Conservation (phyloP, 1,139 yeast genomes). For the Yamadazyma sp. region DNA sequence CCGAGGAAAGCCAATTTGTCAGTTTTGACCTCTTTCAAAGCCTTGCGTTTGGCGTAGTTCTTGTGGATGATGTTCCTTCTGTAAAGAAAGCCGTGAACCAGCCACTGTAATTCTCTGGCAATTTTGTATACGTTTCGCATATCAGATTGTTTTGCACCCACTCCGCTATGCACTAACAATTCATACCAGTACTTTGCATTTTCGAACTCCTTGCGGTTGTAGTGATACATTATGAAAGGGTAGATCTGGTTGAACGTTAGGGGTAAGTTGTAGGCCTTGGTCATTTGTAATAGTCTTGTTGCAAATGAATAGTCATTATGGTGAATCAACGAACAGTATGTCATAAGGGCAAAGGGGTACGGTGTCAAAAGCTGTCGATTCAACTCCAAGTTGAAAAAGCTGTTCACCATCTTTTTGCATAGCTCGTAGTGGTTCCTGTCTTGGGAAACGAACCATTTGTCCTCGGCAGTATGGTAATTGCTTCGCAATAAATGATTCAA, state of each 20-base stretch:
- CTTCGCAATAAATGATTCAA: constrained; percentile 28
- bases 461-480: constrained; percentile 15
- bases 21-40: constrained; percentile 18
- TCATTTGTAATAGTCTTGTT: constrained; percentile 25
- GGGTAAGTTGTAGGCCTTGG: constrained; percentile 29
- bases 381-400: constrained; percentile 21
- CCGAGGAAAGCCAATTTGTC: constrained; percentile 18
- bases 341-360: constrained; percentile 31
- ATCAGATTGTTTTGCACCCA: constrained; percentile 23
- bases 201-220: constrained; percentile 28
- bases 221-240: constrained; percentile 42
- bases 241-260: constrained; percentile 42
- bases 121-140: constrained; percentile 33
- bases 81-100: constrained; percentile 33
- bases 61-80: constrained; percentile 25
- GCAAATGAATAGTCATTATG: constrained; percentile 41
- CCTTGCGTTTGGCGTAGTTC: constrained; percentile 23
- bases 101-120: constrained; percentile 40
- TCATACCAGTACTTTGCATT: constrained; percentile 41
- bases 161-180: constrained; percentile 35
- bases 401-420: constrained; percentile 29
- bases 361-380: constrained; percentile 17
- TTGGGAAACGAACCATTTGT: constrained; percentile 21
- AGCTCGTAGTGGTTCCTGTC: constrained; percentile 23
- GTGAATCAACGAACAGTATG: constrained; percentile 27